These are phyloP conservation scores for Exophiala viscosa DNA, from an alignment of 2,329 filamentous ascomycete species.

Conservation along the genomic window DNA sequence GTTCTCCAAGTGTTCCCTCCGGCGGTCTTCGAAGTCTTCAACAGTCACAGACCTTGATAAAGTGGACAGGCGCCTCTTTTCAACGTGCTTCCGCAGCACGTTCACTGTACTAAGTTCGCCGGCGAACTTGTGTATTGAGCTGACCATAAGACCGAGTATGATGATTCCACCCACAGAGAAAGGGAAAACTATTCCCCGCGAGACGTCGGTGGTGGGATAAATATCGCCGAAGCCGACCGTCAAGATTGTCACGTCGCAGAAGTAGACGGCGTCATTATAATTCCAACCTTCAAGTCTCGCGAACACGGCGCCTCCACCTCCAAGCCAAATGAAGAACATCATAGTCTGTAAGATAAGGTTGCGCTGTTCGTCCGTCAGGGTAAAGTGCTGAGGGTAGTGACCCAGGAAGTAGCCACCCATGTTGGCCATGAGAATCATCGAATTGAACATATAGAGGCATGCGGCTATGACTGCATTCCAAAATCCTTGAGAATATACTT, in stretches of 20 bases:
- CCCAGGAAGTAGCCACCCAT: slow-evolving; percentile 71
- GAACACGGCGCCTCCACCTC: slow-evolving; percentile 73
- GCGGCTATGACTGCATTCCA: slow-evolving; percentile 83
- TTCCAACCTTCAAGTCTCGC: slow-evolving; percentile 59
- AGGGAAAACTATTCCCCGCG: slow-evolving; percentile 71
- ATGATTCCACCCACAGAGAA: slow-evolving; percentile 81
- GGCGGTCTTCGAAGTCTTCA: slow-evolving; percentile 12
- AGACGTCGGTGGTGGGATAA: slow-evolving; percentile 53
- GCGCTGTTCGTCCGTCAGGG: slow-evolving; percentile 72
- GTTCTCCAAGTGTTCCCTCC: slow-evolving; percentile 31
- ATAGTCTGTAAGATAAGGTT: slow-evolving; percentile 91
- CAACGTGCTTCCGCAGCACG: slow-evolving; percentile 57
- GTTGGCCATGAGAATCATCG: slow-evolving; percentile 72
- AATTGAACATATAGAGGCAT: slow-evolving; percentile 72
- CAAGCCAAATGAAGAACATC: slow-evolving; percentile 75
- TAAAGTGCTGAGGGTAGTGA: slow-evolving; percentile 75
- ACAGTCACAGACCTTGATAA: slow-evolving; percentile 52
- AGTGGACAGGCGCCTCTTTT: slow-evolving; percentile 52
- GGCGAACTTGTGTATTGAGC: slow-evolving; percentile 68
- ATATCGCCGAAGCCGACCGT: slow-evolving; percentile 63
- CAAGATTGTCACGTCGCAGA: slow-evolving; percentile 67
- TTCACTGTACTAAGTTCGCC: slow-evolving; percentile 59
- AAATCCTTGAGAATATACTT: slow-evolving; percentile 73
- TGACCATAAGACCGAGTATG: slow-evolving; percentile 77
- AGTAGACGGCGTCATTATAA: slow-evolving; percentile 75